phyloP scores from a whole-genome alignment of 805 yeast genomes.

The Priceomyces haplophilus region DNA sequence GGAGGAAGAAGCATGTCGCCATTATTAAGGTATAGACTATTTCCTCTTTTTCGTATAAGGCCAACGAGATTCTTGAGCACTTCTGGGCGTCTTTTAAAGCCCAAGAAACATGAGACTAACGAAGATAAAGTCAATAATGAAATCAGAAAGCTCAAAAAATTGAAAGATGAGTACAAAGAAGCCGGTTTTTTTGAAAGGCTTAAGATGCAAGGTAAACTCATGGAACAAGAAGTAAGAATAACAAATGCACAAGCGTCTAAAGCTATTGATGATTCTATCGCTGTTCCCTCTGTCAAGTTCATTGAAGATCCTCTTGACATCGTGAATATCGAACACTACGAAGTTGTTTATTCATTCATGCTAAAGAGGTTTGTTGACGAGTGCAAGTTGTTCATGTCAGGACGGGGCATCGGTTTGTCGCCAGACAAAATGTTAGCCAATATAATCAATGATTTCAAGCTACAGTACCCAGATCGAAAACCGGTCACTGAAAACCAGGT shows the following conservation, averaged over 20 bases:
- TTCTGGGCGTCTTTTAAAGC: background rate
- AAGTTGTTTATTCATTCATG: conserved; percentile 18
- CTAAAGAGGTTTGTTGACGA: conserved; percentile 24
- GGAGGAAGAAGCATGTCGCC: conserved; percentile 4
- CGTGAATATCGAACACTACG: conserved; percentile 13
- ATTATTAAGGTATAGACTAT: background rate
- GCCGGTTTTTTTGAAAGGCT: conserved; percentile 26
- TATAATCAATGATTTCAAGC: conserved; percentile 18
- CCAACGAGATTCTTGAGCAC: background rate
- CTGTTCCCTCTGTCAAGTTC: conserved; percentile 16
- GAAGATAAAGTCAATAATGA: conserved; percentile 18
- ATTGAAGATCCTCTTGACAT: conserved; percentile 19
- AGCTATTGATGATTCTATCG: conserved; percentile 11
- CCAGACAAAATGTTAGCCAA: conserved; percentile 22
- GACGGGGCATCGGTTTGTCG: conserved; percentile 8
- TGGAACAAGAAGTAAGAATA: conserved; percentile 22
- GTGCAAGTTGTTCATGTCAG: conserved; percentile 14
- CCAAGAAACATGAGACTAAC: conserved; percentile 2
- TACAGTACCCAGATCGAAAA: conserved; percentile 15
- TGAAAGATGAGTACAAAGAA: conserved; percentile 18
- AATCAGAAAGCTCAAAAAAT: conserved; percentile 20
- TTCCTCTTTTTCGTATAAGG: background rate
- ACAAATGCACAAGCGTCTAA: conserved; percentile 17
- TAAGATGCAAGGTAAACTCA: conserved; percentile 18
- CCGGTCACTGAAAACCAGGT: conserved; percentile 27